Base-by-base conservation (phyloP, 192 early-diverging fungal genomes). In the Entomortierella chlamydospora region DNA sequence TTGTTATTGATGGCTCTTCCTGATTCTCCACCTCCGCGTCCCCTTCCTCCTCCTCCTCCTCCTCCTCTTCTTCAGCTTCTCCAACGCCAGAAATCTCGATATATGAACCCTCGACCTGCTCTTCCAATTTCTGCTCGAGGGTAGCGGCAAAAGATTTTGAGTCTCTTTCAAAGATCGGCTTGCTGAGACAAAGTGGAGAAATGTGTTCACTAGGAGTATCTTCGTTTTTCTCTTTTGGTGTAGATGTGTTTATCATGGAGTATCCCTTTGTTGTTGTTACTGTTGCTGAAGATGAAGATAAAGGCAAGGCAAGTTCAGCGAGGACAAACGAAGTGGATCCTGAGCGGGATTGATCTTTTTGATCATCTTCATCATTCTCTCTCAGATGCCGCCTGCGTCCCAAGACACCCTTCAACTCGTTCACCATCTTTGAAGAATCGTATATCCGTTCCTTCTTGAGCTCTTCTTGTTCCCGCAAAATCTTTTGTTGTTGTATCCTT, bases 391-490 rank as follows among this genome's bases (percentile, higher is more conserved):
- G 72, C 25, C 70, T 81, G 23, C 88, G 72, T 53, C 82, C 80
- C 26, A 89, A 61, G 22, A 89, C 88, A 74, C 81, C 83, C 45
- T 89, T 89, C 23, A 89, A 59, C 57, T 89, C 88, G 61, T 84
- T 80, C 0, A 89, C 85, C 86, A 89, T 87, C 43, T 81, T 84
- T 47, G 86, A 71, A 17, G 77, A 77, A 30, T 89, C 82, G 13
- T 67, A 72, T 9, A 25, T 43, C 15, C 57, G 62, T 29, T 65
- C 68, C 45, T 61, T 39, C 52, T 61, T 64, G 58, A 60, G 71
- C 9, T 79, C 86, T 57, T 87, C 85, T 49, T 86, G 52, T 29
- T 76, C 83, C 42, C 85, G 66, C 29, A 85, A 62, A 29, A 43
- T 25, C 52, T 83, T 87, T 53, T 82, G 83, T 15, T 84, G 70